Base-by-base conservation (phyloP, 257 asterid genomes). In the Fraxinus cuspidata region DNA sequence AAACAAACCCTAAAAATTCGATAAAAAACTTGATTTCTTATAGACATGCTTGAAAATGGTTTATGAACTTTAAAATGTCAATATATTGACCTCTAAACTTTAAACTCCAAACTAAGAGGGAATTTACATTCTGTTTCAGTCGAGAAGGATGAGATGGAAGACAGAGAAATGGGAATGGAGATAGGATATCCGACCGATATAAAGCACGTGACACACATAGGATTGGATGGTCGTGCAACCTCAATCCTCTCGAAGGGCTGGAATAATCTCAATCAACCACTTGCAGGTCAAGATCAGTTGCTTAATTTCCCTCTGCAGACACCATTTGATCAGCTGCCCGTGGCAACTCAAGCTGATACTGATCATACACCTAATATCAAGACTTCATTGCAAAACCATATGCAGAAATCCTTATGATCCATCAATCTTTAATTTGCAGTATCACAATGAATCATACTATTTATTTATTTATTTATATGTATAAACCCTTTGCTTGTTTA, bases 201-300 rank as follows among this genome's bases (percentile, higher is more conserved):
- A 75, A 93, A 93, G 85, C 98, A 93, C 78, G 96, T 91, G 67
- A 93, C 96, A 73, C 98, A 91, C 91, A 90, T 93, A 65, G 97
- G 98, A 64, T 67, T 91, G 81, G 96, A 93, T 81, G 96, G 97
- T n/a, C 84, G 91, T 53, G 79, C 92, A 28, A 88, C 85, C 73
- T 89, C 97, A n/a, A 86, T 92, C 83, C 89, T 91, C 78, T 83
- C 96, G 18, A 83, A 82, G 78, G 85, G 87, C 10, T 89, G 97
- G 97, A 79, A 83, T 71, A 34, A 77, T 77, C 84, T 84, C 37
- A 69, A 47, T 27, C 78, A 78, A 74, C 75, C 77, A 31, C 68
- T 32, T 7, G 34, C 34, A 31, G 16, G 23, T 60, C 15, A 23
- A 9, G 18, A 60, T 21, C 85, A 81, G 42, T 75, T 80, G 51